Evolutionary conservation across 371 early-diverging fungal genomes (phyloP).

Genomic region (Thermomucor indicae-seudaticae): DNA sequence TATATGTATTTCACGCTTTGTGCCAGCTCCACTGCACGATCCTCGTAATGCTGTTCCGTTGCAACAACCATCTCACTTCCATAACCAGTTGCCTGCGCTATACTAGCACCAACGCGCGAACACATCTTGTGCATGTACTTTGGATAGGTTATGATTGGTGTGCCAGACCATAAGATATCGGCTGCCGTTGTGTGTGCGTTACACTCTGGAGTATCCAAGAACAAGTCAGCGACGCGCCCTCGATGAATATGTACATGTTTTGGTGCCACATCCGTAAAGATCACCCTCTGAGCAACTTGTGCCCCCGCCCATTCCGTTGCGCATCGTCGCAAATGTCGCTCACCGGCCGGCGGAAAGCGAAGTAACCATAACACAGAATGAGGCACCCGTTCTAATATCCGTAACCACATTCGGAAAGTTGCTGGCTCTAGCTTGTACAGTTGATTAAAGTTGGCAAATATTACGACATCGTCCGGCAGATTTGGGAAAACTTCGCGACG

Average conservation of each 20-base stretch:
- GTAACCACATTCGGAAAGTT: slow-evolving; percentile 82
- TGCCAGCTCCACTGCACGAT: slow-evolving; percentile 71
- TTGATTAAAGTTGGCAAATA: slow-evolving; percentile 95
- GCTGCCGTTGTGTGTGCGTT: slow-evolving; percentile 95
- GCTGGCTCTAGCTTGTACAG: slow-evolving; percentile 86
- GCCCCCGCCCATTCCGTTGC: slow-evolving; percentile 78
- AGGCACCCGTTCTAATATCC: slow-evolving; percentile 77
- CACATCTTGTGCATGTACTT: slow-evolving; percentile 90
- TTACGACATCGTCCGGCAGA: slow-evolving; percentile 74
- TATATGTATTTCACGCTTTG: slow-evolving; percentile 50
- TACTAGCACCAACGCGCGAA: slow-evolving; percentile 85
- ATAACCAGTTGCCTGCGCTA: slow-evolving; percentile 81
- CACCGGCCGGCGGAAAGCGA: slow-evolving; percentile 88
- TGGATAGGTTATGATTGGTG: slow-evolving; percentile 89
- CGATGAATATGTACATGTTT: slow-evolving; percentile 92
- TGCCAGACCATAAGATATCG: slow-evolving; percentile 92
- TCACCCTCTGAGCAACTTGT: slow-evolving; percentile 73
- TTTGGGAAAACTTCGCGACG: slow-evolving; percentile 84
- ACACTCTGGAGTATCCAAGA: slow-evolving; percentile 92
- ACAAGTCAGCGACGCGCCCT: slow-evolving; percentile 89
- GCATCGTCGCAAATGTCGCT: slow-evolving; percentile 64
- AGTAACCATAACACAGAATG: slow-evolving; percentile 87
- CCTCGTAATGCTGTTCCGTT: slow-evolving; percentile 75
- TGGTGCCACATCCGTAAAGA: slow-evolving; percentile 92
- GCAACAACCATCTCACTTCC: slow-evolving; percentile 82